A percentile compares a stretch with the other conserved stretches of the same genome.
phyloP scores from a whole-genome alignment of 371 early-diverging fungal species.

The Chytridium lagenaria region DNA sequence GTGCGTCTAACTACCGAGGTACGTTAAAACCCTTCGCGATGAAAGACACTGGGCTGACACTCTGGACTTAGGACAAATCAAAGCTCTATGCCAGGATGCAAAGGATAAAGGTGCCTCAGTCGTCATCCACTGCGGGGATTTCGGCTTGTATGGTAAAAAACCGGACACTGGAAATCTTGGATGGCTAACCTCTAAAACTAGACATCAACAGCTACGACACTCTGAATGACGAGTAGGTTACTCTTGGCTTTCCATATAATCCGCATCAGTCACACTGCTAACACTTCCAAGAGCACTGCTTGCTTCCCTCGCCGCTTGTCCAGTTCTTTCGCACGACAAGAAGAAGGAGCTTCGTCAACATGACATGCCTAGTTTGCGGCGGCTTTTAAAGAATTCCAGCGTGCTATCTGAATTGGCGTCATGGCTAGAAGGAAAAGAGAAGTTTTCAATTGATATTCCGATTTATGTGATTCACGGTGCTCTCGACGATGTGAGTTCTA shows the following conservation, averaged over 20 bases:
- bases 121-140: slow-evolving; percentile 17
- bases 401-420: background rate
- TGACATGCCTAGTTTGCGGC: background rate
- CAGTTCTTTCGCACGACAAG: background rate
- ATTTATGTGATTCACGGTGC: slow-evolving; percentile 17
- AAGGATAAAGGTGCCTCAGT: slow-evolving; percentile 1
- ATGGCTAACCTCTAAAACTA: background rate
- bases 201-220: slow-evolving; percentile 6
- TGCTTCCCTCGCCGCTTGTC: background rate
- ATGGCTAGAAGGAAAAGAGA: background rate
- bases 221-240: slow-evolving; percentile 9
- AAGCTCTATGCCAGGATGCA: slow-evolving; percentile 14
- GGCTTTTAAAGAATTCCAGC: background rate
- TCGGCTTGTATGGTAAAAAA: slow-evolving; percentile 10
- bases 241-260: too few species aligned
- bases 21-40: background rate
- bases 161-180: background rate
- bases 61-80: background rate
- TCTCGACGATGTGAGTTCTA: slow-evolving; percentile 5
- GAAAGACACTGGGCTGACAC: background rate
- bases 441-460: background rate
- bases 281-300: too few species aligned
- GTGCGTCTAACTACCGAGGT: slow-evolving; percentile 20
- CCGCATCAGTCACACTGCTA: too few species aligned
- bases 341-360: background rate